Conservation (phyloP, 345 rosid species). For the Kandelia obovata region DNA sequence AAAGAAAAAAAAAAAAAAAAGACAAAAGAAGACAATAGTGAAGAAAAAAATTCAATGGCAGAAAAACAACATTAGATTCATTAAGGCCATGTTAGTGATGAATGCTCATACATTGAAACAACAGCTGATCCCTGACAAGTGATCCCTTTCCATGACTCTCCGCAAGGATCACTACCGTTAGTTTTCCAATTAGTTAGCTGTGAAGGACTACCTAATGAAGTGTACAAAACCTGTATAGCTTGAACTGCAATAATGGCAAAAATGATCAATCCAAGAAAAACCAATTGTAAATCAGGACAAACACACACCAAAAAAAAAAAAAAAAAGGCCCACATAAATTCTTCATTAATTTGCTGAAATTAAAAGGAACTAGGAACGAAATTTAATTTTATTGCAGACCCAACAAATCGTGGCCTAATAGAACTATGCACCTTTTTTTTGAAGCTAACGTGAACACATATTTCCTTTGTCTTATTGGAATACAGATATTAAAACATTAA, state of each 20-base stretch:
- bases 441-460: neutral
- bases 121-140: conserved; percentile 83
- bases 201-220: conserved; percentile 68
- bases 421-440: neutral
- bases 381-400: neutral
- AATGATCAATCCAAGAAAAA: neutral
- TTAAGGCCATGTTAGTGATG: neutral
- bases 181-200: conserved; percentile 82
- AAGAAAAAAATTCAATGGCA: neutral
- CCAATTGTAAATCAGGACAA: too few relatives aligned
- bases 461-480: conserved; percentile 10
- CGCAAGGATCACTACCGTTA: conserved; percentile 84
- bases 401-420: neutral
- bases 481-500: conserved; percentile 11
- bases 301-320: too few relatives aligned
- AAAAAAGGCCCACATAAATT: neutral
- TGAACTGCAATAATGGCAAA: conserved; percentile 48
- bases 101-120: conserved; percentile 59
- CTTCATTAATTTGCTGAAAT: neutral
- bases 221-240: conserved; percentile 73
- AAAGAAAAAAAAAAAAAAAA: conserved; percentile 2
- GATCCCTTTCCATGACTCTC: conserved; percentile 92
- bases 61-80: neutral
- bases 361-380: neutral
- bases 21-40: neutral